Evolutionary conservation across 1,139 yeast genomes (phyloP).

Genomic region (Pichia sp.): DNA sequence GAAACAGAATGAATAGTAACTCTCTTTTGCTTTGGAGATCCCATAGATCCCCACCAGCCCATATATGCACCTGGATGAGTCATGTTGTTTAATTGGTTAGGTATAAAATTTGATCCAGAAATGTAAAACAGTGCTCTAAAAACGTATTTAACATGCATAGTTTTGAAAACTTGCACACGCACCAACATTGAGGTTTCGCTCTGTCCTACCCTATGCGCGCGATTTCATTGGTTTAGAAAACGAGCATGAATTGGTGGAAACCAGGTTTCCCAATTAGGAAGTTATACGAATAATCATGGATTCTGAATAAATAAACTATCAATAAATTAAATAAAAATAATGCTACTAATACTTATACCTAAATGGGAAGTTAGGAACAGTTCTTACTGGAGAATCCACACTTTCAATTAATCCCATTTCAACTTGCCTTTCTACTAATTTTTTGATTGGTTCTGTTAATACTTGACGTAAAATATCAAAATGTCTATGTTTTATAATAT

Average conservation of each 20-base stretch:
- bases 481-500: constrained; percentile 53
- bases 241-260: not conserved
- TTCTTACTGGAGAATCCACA: constrained; percentile 27
- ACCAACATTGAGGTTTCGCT: not conserved
- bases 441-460: constrained; percentile 46
- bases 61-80: constrained; percentile 69
- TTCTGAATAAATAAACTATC: too few species aligned
- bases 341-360: constrained; percentile 13
- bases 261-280: constrained; percentile 11
- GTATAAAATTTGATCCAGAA: not conserved
- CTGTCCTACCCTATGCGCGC: not conserved
- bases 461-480: constrained; percentile 50
- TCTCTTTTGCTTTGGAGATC: constrained; percentile 81
- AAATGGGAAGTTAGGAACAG: constrained; percentile 56
- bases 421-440: constrained; percentile 47
- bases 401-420: constrained; percentile 38
- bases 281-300: constrained; percentile 23
- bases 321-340: not conserved
- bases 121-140: not conserved
- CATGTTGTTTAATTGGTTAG: constrained; percentile 7
- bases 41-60: constrained; percentile 96
- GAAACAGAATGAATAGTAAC: constrained; percentile 83
- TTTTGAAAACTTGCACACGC: not conserved
- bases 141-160: not conserved
- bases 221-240: not conserved